Evolutionary conservation across 495 filamentous ascomycete species (phyloP).

Genomic region (Talaromyces ruber): DNA sequence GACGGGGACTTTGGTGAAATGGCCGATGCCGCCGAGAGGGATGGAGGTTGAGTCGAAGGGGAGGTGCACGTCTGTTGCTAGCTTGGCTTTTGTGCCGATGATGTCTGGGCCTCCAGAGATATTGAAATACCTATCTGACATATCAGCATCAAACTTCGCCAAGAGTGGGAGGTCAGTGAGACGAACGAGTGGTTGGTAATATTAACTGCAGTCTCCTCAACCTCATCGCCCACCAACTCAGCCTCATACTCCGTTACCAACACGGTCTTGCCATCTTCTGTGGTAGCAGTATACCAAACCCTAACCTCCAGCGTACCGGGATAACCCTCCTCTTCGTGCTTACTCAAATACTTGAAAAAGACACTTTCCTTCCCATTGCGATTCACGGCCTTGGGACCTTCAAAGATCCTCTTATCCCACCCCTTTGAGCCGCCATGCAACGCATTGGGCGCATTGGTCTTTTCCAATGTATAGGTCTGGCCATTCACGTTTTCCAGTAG

Average conservation of each 20-base stretch:
- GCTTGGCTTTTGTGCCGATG: conserved; percentile 64
- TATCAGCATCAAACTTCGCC: neutral
- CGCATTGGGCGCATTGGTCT: conserved; percentile 71
- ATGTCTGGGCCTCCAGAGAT: conserved; percentile 58
- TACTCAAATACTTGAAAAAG: conserved; percentile 63
- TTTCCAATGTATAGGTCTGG: conserved; percentile 53
- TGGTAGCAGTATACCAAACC: conserved; percentile 69
- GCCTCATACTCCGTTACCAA: conserved; percentile 86
- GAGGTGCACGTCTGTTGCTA: conserved; percentile 65
- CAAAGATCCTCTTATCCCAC: conserved; percentile 79
- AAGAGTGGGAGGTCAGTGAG: neutral
- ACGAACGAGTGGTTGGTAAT: conserved; percentile 90
- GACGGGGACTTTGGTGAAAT: conserved; percentile 49
- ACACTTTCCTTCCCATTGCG: conserved; percentile 66
- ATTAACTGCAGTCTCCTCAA: conserved; percentile 80
- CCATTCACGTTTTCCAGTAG: conserved; percentile 66
- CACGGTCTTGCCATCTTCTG: conserved; percentile 59
- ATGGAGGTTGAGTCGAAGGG: conserved; percentile 63
- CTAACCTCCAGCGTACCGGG: conserved; percentile 73
- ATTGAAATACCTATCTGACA: conserved; percentile 84
- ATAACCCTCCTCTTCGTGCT: conserved; percentile 76
- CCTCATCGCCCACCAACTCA: conserved; percentile 63
- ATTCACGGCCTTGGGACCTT: conserved; percentile 60
- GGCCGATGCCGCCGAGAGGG: conserved; percentile 37
- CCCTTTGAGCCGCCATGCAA: conserved; percentile 75